phyloP scores from a whole-genome alignment of 441 rosid genomes.

The Hura crepitans region DNA sequence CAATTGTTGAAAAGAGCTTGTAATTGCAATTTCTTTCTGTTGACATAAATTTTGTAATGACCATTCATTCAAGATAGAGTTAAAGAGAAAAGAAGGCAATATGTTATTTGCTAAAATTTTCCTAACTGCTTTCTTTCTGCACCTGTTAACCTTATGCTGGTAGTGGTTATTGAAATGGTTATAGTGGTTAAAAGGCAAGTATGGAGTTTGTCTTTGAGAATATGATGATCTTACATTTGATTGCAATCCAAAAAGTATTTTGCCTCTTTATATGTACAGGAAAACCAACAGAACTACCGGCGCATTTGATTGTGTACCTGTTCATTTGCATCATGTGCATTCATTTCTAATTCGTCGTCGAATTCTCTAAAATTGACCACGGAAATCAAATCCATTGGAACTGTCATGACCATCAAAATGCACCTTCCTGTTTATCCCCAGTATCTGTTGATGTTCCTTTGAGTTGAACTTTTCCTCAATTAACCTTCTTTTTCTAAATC shows the following conservation, averaged over 20 bases:
- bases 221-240: neutral
- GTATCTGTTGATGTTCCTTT: neutral
- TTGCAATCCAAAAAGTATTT: neutral
- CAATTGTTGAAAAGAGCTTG: neutral
- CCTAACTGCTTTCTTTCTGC: neutral
- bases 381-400: neutral
- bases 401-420: neutral
- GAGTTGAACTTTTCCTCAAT: conserved; percentile 2
- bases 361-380: conserved; percentile 2
- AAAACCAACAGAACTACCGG: neutral
- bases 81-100: conserved; percentile 4
- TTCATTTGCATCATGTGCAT: neutral
- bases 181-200: neutral
- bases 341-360: neutral
- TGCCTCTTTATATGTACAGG: neutral
- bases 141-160: neutral
- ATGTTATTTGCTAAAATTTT: conserved; percentile 1
- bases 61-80: neutral
- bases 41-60: neutral
- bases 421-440: neutral
- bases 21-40: neutral
- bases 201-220: neutral
- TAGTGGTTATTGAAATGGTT: neutral
- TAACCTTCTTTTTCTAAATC: neutral
- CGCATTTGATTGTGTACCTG: neutral